A percentile compares a stretch with the other conserved stretches of the same genome.
phyloP scores from a whole-genome alignment of 1,284 basidiomycete genomes.

The Hypsizygus ulmarius region DNA sequence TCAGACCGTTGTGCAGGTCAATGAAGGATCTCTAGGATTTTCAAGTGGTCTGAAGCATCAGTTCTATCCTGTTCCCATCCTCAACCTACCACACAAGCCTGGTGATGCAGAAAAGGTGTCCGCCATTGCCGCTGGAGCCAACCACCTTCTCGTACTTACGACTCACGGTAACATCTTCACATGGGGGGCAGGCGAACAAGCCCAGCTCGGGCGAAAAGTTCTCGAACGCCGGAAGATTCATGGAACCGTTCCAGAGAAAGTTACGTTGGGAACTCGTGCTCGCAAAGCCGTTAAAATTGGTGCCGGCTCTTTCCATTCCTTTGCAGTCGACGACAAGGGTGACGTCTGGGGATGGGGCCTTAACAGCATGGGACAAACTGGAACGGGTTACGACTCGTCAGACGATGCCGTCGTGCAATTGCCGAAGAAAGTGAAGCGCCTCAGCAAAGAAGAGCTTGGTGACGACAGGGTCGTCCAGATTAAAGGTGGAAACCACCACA shows the following conservation, averaged over 20 bases:
- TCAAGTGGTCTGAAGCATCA: conserved; percentile 64
- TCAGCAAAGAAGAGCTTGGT: conserved; percentile 65
- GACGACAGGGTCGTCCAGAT: conserved; percentile 73
- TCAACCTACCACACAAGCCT: conserved; percentile 58
- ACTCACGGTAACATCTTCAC: conserved; percentile 81
- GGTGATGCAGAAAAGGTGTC: conserved; percentile 75
- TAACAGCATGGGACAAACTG: conserved; percentile 62
- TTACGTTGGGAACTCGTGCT: conserved; percentile 64
- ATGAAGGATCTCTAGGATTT: conserved; percentile 86
- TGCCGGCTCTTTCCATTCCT: conserved; percentile 83
- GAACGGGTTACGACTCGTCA: conserved; percentile 42
- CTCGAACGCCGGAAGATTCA: conserved; percentile 82
- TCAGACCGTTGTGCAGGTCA: conserved; percentile 42
- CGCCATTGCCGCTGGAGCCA: conserved; percentile 76
- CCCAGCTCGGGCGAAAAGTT: conserved; percentile 84
- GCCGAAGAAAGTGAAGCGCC: conserved; percentile 66
- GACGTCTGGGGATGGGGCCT: conserved; percentile 91
- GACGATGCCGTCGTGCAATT: conserved; percentile 58
- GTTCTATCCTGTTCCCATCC: conserved; percentile 70
- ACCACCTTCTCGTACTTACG: conserved; percentile 86
- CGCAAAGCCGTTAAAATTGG: conserved; percentile 78
- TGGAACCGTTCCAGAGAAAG: conserved; percentile 78
- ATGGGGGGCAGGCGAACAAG: conserved; percentile 86
- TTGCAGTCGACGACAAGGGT: conserved; percentile 82
- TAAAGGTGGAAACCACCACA: conserved; percentile 81